Conservation (phyloP, 2,329 filamentous ascomycete species). For the Neurospora sp. region DNA sequence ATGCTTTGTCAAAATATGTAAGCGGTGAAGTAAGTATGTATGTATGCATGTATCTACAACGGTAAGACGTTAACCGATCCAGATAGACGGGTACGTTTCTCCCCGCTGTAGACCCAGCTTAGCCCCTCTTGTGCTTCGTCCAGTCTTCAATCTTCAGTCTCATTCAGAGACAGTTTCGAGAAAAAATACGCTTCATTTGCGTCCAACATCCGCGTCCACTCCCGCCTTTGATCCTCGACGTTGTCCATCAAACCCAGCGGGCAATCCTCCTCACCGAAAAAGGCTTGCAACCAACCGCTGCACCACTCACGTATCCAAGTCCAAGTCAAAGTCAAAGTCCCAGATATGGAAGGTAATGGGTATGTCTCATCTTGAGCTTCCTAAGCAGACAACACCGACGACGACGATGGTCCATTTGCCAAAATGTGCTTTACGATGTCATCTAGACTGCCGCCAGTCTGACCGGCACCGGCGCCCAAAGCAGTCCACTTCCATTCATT, state of each 20-base stretch:
- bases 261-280: neutral
- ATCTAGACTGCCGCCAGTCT: conserved; percentile 30
- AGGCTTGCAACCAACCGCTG: neutral
- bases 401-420: conserved; percentile 2
- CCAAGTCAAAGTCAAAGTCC: neutral
- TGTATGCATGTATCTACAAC: neutral
- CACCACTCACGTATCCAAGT: neutral
- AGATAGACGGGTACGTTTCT: neutral
- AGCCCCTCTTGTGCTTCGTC: neutral
- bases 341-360: neutral
- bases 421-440: conserved; percentile 8
- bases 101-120: neutral
- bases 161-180: neutral
- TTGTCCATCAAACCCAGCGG: neutral
- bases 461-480: neutral
- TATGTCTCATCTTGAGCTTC: neutral
- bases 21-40: neutral
- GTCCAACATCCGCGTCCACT: neutral
- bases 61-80: neutral
- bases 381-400: neutral
- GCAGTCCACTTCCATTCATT: conserved; percentile 10
- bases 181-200: neutral
- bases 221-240: neutral
- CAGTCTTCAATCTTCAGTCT: neutral
- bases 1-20: neutral